Evolutionary conservation across 768 basidiomycete genomes (phyloP).

Genomic region (Lentinula edodes): DNA sequence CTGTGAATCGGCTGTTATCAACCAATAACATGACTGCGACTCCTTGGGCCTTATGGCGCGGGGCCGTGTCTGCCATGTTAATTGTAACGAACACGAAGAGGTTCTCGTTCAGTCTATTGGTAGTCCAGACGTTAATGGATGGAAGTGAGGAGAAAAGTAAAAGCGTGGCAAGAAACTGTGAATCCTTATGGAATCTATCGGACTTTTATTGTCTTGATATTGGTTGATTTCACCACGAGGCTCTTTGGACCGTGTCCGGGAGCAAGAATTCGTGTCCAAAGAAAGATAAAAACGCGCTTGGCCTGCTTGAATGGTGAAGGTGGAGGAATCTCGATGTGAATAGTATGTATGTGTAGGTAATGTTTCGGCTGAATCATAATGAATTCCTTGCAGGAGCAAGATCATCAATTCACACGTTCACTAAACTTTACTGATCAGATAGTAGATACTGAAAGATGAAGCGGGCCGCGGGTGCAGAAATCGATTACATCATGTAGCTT

Average conservation of each 20-base stretch:
- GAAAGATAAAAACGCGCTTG: background rate
- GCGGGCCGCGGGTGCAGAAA: too few species aligned
- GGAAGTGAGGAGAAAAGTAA: slow-evolving; percentile 1
- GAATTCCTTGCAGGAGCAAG: background rate
- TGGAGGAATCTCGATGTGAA: too few species aligned
- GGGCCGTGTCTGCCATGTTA: background rate
- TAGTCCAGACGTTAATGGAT: background rate
- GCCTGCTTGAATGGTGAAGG: too few species aligned
- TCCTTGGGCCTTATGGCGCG: background rate
- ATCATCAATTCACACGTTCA: slow-evolving; percentile 1
- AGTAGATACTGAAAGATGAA: too few species aligned
- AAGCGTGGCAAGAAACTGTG: slow-evolving; percentile 3
- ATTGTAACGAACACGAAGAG: background rate
- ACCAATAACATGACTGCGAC: slow-evolving; percentile 4
- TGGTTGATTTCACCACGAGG: background rate
- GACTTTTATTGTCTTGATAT: background rate
- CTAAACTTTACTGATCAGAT: background rate
- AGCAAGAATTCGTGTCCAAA: background rate
- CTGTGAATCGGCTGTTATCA: background rate
- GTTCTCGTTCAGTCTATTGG: background rate
- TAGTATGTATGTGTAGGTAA: background rate
- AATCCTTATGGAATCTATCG: slow-evolving; percentile 5
- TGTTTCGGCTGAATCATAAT: background rate
- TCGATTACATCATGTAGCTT: too few species aligned
- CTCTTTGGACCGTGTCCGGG: background rate